Conservation (phyloP, 495 filamentous ascomycete genomes). For the Lasiosphaeria miniovina region DNA sequence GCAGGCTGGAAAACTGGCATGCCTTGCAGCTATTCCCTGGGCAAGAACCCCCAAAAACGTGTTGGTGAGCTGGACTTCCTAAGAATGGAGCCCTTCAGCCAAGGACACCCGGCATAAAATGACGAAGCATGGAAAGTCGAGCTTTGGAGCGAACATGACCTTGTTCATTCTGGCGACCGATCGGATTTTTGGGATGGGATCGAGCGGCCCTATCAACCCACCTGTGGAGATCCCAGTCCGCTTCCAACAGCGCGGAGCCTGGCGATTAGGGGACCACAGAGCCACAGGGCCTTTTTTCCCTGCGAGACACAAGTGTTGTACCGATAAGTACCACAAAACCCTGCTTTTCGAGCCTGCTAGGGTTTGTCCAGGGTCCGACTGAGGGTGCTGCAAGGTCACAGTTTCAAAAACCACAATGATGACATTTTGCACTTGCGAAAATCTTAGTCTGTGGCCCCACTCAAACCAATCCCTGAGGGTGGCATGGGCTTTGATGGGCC, state of each 20-base stretch:
- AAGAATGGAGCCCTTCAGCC: conserved; percentile 1
- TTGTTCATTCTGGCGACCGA: conserved; percentile 22
- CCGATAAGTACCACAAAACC: no score
- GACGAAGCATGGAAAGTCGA: conserved; percentile 16
- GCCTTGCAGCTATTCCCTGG: conserved; percentile 1
- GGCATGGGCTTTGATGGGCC: no score
- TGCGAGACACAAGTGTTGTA: background rate
- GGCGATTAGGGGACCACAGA: background rate
- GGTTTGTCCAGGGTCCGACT: no score
- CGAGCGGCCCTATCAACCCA: conserved; percentile 18
- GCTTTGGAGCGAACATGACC: conserved; percentile 13
- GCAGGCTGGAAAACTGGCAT: background rate
- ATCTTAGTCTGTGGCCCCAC: no score
- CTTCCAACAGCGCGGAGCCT: background rate
- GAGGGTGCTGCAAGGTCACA: no score
- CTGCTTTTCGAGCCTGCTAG: no score
- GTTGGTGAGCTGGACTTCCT: conserved; percentile 6
- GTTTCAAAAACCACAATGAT: no score
- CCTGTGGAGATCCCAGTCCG: conserved; percentile 3
- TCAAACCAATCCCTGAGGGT: no score
- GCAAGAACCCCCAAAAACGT: conserved; percentile 2
- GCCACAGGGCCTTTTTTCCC: background rate
- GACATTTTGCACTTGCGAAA: no score
- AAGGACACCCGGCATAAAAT: conserved; percentile 7
- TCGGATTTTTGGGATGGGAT: conserved; percentile 29